A percentile compares a stretch with the other conserved stretches of the same genome.
These are phyloP conservation scores for Zygosaccharomyces pseudobailii DNA, from an alignment of 1,139 yeast genomes.

Conservation along the genomic window DNA sequence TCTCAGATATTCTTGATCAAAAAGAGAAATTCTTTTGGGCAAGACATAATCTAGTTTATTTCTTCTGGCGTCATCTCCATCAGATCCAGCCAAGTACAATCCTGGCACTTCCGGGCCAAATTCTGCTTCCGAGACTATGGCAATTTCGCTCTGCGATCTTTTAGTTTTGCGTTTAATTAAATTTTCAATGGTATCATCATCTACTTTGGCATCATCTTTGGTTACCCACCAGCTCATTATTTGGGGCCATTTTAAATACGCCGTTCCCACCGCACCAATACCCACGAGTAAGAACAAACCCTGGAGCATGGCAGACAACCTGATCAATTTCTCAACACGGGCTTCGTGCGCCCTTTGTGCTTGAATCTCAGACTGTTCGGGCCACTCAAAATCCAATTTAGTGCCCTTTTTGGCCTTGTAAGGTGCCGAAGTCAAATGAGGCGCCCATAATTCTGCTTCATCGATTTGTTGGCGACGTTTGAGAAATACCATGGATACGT, in stretches of 20 bases:
- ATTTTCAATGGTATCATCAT: conserved; percentile 18
- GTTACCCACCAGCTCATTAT: conserved; percentile 25
- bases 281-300: conserved; percentile 22
- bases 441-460: conserved; percentile 31
- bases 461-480: conserved; percentile 17
- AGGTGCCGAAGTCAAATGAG: conserved; percentile 18
- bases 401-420: conserved; percentile 22
- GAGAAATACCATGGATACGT: conserved; percentile 31
- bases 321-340: conserved; percentile 19
- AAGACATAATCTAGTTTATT: conserved; percentile 35
- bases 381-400: conserved; percentile 17
- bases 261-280: conserved; percentile 20
- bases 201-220: conserved; percentile 14
- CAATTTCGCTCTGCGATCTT: conserved; percentile 23
- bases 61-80: conserved; percentile 36
- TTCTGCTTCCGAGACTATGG: conserved; percentile 27
- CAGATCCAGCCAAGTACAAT: conserved; percentile 50
- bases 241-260: conserved; percentile 27
- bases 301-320: conserved; percentile 23
- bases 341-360: conserved; percentile 16
- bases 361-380: conserved; percentile 16
- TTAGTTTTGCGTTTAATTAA: conserved; percentile 13
- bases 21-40: conserved; percentile 59
- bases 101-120: conserved; percentile 44
- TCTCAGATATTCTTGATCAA: conserved; percentile 56